Base-by-base conservation (phyloP, 179 eudicot species). In the Spergularia azorica region DNA sequence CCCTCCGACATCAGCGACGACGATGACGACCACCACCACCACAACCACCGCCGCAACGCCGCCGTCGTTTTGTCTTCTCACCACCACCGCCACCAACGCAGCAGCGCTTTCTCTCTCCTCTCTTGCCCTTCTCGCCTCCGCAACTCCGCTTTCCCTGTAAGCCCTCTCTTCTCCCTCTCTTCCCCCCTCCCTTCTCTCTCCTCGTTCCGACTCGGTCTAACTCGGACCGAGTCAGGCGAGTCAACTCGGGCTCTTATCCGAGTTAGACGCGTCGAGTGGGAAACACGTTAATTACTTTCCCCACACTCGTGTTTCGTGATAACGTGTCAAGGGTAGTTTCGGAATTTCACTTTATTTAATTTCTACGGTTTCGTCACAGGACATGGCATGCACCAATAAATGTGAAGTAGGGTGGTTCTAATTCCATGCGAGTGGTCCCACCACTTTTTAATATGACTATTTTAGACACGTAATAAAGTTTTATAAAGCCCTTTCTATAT, bases 1-100 rank as follows among this genome's bases (percentile, higher is more conserved):
- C 78, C 88, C 14, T 83, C 87, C 38, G 90, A 86, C 67, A 66
- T 59, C 55, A 79, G 63, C 43, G 87, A 76, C 20, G 87, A 76
- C 38, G 83, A 78, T 0, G 64, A 75, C 51, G 83, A 84, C 81
- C 73, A 18, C 67, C 69, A 76, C 76, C 55, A 72, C 82, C 41
- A 67, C 41, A 26, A 68, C 58, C 38, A 20, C 58, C 57, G 4
- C 8, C 71, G 32, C 2, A 26, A 26, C 32, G 32, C 32, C 32
- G 32, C 32, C 32, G 32, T 26, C 32, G 32, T 26, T 26, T 26
- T 26, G 32, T 26, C 32, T 26, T 26, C 32, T 26, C 32, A 26
- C 32, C 32, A 26, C 32, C 32, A 6, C 32, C 32, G 32, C 10
- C 71, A 3, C 43, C 46, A 43, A 68, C 73, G 38, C 74, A 72